Evolutionary conservation across 2,329 filamentous ascomycete species (phyloP), one percentile per base, ranked within the genome.

Genomic region (Colletotrichum liriopes): DNA sequence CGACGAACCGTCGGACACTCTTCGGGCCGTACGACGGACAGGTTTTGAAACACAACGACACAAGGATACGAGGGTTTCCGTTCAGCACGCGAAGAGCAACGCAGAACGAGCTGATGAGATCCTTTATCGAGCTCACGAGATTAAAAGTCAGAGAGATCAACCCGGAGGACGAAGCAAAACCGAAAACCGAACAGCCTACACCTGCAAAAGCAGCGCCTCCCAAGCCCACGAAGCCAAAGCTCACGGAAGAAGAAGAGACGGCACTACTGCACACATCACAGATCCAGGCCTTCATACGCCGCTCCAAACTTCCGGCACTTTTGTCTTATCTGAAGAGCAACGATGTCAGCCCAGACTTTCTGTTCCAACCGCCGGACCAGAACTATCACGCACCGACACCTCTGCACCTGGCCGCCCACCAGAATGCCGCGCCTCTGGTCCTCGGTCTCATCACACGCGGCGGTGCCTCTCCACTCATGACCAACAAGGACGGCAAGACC

Each of bases 21-120:
- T 98, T 97, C 77, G 95, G 95, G 0, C 94, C 94, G 0, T 97
- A 98, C 77, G 95, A 98, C 2, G 94, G 91, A 1, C 95, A 98
- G 78, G 91, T 98, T 1, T 82, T 99, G 65, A 91, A 88, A 70
- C 89, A 91, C 14, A 94, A 94, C 73, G 96, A 99, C 78, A 86
- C 91, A 1, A 88, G 96, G 45, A 87, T 98, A 77, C 89, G 96
- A 67, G 93, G 94, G 0, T 98, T 99, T 74, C 96, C 96, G 0
- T 99, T 99, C 81, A 98, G 89, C 80, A 99, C 96, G 11, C 90
- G 95, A 16, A 88, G 96, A 69, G 94, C 96, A 0, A 99, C 96
- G 0, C 95, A 98, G 78, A 94, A 93, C 59, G 96, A 99, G 81
- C 90, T 99, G 0, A 96, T 98, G 93, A 91, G 96, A 49, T 93